Base-by-base conservation (phyloP, 345 rosid genomes). In the Durio zibethinus region DNA sequence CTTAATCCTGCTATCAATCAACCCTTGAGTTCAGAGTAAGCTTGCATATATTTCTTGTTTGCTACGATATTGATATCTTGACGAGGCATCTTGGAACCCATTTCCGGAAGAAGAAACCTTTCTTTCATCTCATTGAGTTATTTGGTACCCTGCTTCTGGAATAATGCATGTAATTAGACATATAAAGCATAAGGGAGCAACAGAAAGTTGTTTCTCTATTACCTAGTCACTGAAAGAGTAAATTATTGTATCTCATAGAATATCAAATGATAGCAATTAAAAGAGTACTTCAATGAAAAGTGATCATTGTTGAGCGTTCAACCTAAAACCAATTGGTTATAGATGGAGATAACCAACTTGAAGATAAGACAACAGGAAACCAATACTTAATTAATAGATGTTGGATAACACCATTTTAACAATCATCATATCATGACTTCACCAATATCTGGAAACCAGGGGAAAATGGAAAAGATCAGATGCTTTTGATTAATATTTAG, bases 1-100 rank as follows among this genome's bases (percentile, higher is more conserved):
- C 56, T 77, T 38, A 29, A 56, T 78, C 36, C 60, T 18, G 5
- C 29, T 10, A n/a, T n/a, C n/a, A n/a, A 25, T 52, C 23, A 18
- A 50, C 59, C 20, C 45, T 50, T 31, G 31, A 33, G 52, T 9
- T 21, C 29, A 33, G 33, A 20, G 61, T 54, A n/a, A 25, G 29
- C 45, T 31, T 21, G 29, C 31, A n/a, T n/a, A 33, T 20, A 11
- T 78, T 74, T 76, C 74, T n/a, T 72, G 79, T n/a, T 68, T 29
- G 23, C 78, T 71, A 80, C 29, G 52, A 65, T 76, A n/a, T 45
- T 45, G 42, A 48, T 62, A 31, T 50, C 45, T 6, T 11, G 5
- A 20, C 5, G 15, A 1, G 18, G 60, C 61, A 35, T 72, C 75
- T 53, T 38, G 31, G 60, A 72, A 33, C 7, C 0, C 56, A 38